These are phyloP conservation scores for Wickerhamomyces bisporus DNA, from an alignment of 805 yeast species.

Conservation along the genomic window DNA sequence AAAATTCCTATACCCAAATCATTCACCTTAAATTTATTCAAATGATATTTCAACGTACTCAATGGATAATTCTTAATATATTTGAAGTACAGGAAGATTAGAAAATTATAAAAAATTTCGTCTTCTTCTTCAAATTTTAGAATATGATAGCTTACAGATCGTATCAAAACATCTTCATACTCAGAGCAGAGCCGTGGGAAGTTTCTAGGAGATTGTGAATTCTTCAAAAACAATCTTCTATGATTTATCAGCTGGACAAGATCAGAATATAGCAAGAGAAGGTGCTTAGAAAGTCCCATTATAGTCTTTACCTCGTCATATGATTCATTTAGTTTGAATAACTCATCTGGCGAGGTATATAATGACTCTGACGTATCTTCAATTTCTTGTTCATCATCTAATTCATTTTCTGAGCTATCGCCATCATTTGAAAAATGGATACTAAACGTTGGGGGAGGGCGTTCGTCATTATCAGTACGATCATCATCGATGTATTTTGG, in stretches of 20 bases:
- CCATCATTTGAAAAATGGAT: constrained; percentile 14
- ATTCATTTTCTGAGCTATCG: neutral
- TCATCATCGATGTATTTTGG: constrained; percentile 18
- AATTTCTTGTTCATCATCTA: neutral
- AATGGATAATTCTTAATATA: constrained; percentile 20
- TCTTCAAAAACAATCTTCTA: constrained; percentile 32
- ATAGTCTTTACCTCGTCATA: constrained; percentile 4
- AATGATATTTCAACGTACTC: constrained; percentile 10
- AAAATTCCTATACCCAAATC: neutral
- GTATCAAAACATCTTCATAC: constrained; percentile 35
- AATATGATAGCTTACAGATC: constrained; percentile 2
- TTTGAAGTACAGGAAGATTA: constrained; percentile 16
- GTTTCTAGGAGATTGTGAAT: constrained; percentile 37
- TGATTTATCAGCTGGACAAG: constrained; percentile 41
- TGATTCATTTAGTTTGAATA: constrained; percentile 1
- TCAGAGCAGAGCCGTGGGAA: constrained; percentile 44
- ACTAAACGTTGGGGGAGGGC: constrained; percentile 21
- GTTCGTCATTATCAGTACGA: constrained; percentile 13
- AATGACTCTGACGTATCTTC: too few relatives aligned
- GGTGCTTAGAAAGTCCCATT: constrained; percentile 15
- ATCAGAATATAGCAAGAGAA: constrained; percentile 33
- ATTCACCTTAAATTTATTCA: constrained; percentile 4
- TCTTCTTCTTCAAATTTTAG: constrained; percentile 4
- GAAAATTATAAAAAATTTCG: constrained; percentile 11
- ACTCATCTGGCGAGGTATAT: neutral